These are phyloP conservation scores for Leptomonas pyrrhocoris DNA, from an alignment of 208 protist species.

Conservation along the genomic window DNA sequence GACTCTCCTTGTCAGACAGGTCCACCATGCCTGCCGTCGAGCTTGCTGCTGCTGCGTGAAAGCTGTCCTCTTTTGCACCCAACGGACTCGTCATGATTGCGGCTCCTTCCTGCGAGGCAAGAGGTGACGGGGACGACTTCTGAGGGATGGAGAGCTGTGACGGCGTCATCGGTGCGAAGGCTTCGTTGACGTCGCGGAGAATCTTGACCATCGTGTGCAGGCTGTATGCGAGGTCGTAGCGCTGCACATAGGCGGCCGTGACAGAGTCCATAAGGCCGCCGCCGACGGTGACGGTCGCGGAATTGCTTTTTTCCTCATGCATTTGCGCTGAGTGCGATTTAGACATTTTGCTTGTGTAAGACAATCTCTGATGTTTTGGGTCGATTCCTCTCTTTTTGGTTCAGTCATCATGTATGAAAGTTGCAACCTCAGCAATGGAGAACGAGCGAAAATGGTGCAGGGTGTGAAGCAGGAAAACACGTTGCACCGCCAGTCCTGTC, in stretches of 20 bases:
- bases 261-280: neutral
- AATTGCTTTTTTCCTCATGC: neutral
- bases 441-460: too few relatives aligned
- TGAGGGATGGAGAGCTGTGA: neutral
- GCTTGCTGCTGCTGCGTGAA: neutral
- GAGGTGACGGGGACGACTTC: neutral
- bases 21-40: neutral
- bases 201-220: neutral
- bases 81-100: neutral
- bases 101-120: neutral
- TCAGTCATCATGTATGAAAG: too few relatives aligned
- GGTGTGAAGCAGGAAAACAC: too few relatives aligned
- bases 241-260: constrained; percentile 19
- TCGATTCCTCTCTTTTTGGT: too few relatives aligned
- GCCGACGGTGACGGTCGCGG: neutral
- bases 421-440: too few relatives aligned
- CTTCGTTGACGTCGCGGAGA: constrained; percentile 5
- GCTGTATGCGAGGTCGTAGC: constrained; percentile 8
- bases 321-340: neutral
- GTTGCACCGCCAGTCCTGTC: too few relatives aligned
- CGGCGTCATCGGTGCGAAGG: neutral
- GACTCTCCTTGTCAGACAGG: neutral
- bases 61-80: neutral
- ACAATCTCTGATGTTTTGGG: too few relatives aligned
- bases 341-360: neutral